These are phyloP conservation scores for Diaporthe velutina DNA, from an alignment of 2,329 filamentous ascomycete species.

Conservation along the genomic window DNA sequence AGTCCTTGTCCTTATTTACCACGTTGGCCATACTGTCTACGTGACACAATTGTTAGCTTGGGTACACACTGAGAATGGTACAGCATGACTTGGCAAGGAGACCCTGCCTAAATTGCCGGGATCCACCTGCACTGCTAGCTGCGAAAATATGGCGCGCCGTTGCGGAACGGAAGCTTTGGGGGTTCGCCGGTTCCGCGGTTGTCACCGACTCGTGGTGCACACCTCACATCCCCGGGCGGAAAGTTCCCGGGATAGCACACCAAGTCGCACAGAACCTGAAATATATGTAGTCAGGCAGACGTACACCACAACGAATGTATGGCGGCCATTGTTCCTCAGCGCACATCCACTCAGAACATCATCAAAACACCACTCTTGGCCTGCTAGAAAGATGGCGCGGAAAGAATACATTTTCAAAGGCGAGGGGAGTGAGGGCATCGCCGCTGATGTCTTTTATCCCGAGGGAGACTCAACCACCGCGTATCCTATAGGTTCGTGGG, in stretches of 20 bases:
- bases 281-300: background rate
- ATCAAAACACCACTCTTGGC: no score
- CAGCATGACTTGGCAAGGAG: background rate
- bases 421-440: background rate
- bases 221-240: background rate
- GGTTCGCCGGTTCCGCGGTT: constrained; percentile 4
- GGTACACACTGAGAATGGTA: background rate
- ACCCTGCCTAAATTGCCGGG: background rate
- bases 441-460: background rate
- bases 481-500: background rate
- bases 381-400: background rate
- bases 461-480: background rate
- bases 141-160: background rate
- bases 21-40: background rate
- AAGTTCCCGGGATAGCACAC: background rate
- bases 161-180: background rate
- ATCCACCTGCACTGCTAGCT: background rate
- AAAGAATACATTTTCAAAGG: background rate
- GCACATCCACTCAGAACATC: background rate
- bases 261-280: background rate
- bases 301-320: background rate
- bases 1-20: background rate
- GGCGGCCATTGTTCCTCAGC: no score
- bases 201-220: background rate
- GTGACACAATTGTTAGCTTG: background rate